Conservation (phyloP, 805 yeast genomes). For the Candida bentonensis region DNA sequence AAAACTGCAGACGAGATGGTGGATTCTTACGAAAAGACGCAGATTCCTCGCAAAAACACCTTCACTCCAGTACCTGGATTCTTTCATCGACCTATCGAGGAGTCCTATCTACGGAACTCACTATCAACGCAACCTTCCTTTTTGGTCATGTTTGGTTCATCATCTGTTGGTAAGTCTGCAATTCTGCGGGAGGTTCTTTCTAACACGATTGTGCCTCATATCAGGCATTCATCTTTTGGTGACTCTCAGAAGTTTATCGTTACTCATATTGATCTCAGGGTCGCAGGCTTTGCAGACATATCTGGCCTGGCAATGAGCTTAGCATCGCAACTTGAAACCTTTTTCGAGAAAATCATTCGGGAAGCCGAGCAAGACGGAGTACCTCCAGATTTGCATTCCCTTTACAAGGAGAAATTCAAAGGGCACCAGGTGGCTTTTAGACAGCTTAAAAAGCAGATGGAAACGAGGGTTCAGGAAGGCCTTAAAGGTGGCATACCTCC, state of each 20-base stretch:
- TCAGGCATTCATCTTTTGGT: slow-evolving; percentile 2
- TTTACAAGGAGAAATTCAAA: slow-evolving; percentile 7
- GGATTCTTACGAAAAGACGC: slow-evolving; percentile 10
- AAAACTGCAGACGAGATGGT: slow-evolving; percentile 10
- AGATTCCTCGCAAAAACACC: slow-evolving; percentile 10
- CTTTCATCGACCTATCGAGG: slow-evolving; percentile 7
- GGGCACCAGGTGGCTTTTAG: slow-evolving; percentile 12
- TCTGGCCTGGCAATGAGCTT: slow-evolving; percentile 8
- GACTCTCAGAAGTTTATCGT: slow-evolving; percentile 7
- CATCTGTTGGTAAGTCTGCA: slow-evolving; percentile 12
- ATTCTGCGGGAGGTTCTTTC: slow-evolving; percentile 9
- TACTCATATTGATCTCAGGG: slow-evolving; percentile 9
- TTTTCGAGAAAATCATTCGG: slow-evolving; percentile 6
- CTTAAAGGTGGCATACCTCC: slow-evolving; percentile 1
- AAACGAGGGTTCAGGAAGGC: slow-evolving; percentile 4
- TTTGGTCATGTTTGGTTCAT: slow-evolving; percentile 10
- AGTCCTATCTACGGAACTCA: slow-evolving; percentile 3
- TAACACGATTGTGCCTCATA: slow-evolving; percentile 2
- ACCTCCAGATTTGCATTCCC: slow-evolving; percentile 3
- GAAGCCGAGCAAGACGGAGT: slow-evolving; percentile 7
- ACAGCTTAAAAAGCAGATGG: slow-evolving; percentile 8
- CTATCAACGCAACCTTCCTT: slow-evolving; percentile 10
- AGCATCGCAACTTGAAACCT: slow-evolving; percentile 8
- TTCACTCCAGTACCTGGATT: slow-evolving; percentile 11
- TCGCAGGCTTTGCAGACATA: slow-evolving; percentile 11